A percentile compares a stretch with the other conserved stretches of the same genome.
phyloP scores from a whole-genome alignment of 2,329 filamentous ascomycete genomes.

The Paraphoma sp. region DNA sequence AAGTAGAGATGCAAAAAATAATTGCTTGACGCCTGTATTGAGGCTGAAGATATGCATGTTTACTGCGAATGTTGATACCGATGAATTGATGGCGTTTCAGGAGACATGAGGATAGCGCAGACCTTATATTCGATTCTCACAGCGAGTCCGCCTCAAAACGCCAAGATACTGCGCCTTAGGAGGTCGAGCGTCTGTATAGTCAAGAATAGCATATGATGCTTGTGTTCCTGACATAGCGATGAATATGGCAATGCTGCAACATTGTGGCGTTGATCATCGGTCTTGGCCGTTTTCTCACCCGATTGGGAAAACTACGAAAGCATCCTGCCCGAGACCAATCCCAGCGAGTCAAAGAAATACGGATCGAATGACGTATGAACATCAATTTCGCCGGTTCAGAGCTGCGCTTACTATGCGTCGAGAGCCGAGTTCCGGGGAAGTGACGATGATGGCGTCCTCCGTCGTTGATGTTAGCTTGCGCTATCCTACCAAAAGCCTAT shows the following conservation, averaged over 20 bases:
- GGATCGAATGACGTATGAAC: too few relatives aligned
- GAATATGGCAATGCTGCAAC: not conserved
- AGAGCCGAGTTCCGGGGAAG: too few relatives aligned
- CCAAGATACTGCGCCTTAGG: not conserved
- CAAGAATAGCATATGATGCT: not conserved
- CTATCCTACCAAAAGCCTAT: too few relatives aligned
- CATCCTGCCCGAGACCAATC: not conserved
- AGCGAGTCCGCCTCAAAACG: not conserved
- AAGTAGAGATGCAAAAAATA: not conserved
- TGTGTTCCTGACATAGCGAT: not conserved
- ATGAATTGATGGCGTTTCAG: not conserved
- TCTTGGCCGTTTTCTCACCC: not conserved
- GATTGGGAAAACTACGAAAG: not conserved
- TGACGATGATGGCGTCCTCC: too few relatives aligned
- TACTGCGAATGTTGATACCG: not conserved
- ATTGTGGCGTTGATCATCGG: not conserved
- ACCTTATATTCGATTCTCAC: not conserved
- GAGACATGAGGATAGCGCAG: not conserved
- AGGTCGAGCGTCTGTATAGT: not conserved
- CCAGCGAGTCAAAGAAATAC: not conserved
- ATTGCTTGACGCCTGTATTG: not conserved
- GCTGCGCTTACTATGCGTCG: too few relatives aligned
- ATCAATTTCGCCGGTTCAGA: too few relatives aligned
- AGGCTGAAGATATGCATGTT: not conserved
- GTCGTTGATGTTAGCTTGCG: too few relatives aligned